Percentiles rank a stretch among this genome's conserved stretches.
Evolutionary conservation across 495 filamentous ascomycete species (phyloP).

Genomic region (Daldinia grandis): DNA sequence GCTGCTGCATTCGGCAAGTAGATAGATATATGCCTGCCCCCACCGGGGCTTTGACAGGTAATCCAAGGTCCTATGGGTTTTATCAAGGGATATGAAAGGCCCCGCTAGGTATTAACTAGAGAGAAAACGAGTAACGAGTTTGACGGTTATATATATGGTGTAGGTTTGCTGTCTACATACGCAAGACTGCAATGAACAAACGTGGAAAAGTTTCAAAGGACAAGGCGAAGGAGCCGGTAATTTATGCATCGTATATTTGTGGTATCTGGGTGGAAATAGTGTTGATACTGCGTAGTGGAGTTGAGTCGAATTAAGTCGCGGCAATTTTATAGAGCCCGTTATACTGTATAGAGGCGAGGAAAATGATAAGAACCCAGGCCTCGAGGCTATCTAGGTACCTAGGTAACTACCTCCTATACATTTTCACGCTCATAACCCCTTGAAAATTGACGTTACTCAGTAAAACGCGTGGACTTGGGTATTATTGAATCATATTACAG

Average conservation of each 20-base stretch:
- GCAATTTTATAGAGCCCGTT: not conserved
- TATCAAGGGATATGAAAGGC: not conserved
- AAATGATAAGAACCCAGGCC: not conserved
- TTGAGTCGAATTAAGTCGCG: not conserved
- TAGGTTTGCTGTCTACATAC: not conserved
- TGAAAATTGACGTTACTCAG: not conserved
- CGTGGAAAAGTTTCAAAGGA: not conserved
- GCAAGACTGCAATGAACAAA: not conserved
- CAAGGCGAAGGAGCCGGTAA: conserved; percentile 6
- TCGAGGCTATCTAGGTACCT: not conserved
- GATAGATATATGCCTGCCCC: not conserved
- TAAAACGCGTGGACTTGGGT: not conserved
- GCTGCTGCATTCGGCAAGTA: conserved; percentile 60
- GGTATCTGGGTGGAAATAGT: not conserved
- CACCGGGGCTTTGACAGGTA: not conserved
- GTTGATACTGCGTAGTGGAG: not conserved
- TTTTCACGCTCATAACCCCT: not conserved
- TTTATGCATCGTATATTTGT: not conserved
- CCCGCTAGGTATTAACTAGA: not conserved
- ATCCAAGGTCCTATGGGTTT: not conserved
- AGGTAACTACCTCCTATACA: too few species aligned
- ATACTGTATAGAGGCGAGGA: not conserved
- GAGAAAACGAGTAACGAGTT: conserved; percentile 1
- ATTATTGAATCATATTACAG: not conserved
- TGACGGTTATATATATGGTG: not conserved